Percentiles rank a stretch among this genome's conserved stretches.
These are phyloP conservation scores for Megacollybia marginata DNA, from an alignment of 768 basidiomycete genomes.

Conservation along the genomic window DNA sequence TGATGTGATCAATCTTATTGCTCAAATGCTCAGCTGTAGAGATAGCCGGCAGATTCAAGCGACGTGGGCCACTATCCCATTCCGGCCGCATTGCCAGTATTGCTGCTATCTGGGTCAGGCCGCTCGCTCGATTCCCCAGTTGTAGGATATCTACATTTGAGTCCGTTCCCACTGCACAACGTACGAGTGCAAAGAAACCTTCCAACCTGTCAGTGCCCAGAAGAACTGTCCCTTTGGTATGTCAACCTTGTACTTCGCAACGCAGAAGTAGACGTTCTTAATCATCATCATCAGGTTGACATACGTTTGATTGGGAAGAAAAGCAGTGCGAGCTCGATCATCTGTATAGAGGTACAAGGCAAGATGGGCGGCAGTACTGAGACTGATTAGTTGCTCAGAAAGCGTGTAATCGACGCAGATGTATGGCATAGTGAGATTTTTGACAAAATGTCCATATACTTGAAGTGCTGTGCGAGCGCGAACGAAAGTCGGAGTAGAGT, in stretches of 20 bases:
- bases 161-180: neutral
- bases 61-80: neutral
- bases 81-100: neutral
- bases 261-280: constrained; percentile 1
- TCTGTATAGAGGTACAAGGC: neutral
- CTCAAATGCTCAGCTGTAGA: constrained; percentile 9
- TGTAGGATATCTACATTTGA: neutral
- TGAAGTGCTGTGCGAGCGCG: neutral
- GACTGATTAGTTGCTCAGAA: neutral
- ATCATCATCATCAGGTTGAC: neutral
- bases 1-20: constrained; percentile 23
- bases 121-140: neutral
- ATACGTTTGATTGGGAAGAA: neutral
- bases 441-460: neutral
- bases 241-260: neutral
- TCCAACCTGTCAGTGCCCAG: neutral
- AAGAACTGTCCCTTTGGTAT: neutral
- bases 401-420: neutral
- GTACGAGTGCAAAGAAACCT: neutral
- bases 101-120: neutral
- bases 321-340: neutral
- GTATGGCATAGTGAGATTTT: neutral
- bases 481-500: neutral
- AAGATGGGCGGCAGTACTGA: neutral
- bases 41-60: neutral